Evolutionary conservation across 1,139 yeast species (phyloP), one percentile per base, ranked within the genome.

Genomic region (Hyphopichia burtonii): DNA sequence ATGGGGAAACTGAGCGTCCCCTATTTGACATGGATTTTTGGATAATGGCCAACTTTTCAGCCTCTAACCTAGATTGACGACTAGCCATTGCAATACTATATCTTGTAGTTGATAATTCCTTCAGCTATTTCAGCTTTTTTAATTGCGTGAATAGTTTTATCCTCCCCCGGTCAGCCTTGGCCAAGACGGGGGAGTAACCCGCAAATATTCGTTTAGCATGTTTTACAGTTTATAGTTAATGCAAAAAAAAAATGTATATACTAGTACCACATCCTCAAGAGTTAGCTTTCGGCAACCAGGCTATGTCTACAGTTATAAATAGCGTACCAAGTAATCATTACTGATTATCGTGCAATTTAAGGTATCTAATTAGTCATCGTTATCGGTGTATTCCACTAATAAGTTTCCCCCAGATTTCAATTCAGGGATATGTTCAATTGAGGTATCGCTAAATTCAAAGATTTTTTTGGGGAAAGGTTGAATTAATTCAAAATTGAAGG

Each of bases 391-490:
- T 51, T 73, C 78, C 11, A 73, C 72, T 31, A 72, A 54, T 33
- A 73, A 55, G 34, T 66, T 68, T 25, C 71, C 76, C 3, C 78
- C 78, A 4, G 63, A 53, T 41, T 58, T 58, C 35, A 72, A 59
- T 36, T 68, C 68, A 18, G 50, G 50, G 9, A 62, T 56, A 4
- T 51, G 54, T 2, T 52, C 52, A 11, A 69, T 58, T 3, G 42
- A 43, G 4, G 52, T 43, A 4, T 50, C 22, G 11, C 12, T 6
- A 4, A 56, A 51, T 14, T 38, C 36, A 32, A 69, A 56, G 2
- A 65, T 57, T 45, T 61, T 63, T 46, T 67, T 70, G 15, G 78
- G 78, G 44, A 68, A 68, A 17, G 78, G 78, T 48, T 71, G 76
- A 34, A 71, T 55, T 16, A 73, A 50, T 44, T 72, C 76, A 47